Conservation (phyloP, 257 asterid genomes). For the Parsonsia alboflavescens region DNA sequence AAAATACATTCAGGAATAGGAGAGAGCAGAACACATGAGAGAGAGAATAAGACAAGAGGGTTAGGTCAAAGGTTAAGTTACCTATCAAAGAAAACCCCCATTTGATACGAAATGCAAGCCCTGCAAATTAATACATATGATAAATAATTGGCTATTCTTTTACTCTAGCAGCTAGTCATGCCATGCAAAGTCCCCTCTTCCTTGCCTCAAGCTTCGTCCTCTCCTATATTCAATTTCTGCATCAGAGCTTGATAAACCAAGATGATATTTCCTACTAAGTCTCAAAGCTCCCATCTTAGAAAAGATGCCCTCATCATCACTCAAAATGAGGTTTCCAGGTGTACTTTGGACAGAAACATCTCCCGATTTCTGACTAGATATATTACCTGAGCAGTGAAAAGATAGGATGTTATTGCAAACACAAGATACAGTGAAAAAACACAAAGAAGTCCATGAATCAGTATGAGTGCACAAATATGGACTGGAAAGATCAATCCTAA, state of each 20-base stretch:
- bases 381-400: constrained; percentile 40
- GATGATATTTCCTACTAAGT: constrained; percentile 48
- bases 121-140: constrained; percentile 28
- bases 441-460: neutral
- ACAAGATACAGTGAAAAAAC: neutral
- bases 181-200: constrained; percentile 39
- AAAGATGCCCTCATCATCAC: constrained; percentile 64
- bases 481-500: neutral
- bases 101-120: constrained; percentile 19
- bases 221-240: constrained; percentile 90
- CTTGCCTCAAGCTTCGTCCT: constrained; percentile 78
- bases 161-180: constrained; percentile 21
- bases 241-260: constrained; percentile 76
- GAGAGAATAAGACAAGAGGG: neutral
- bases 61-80: constrained; percentile 9
- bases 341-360: constrained; percentile 34
- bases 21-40: constrained; percentile 2
- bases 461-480: neutral
- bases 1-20: neutral
- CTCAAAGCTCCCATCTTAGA: constrained; percentile 51
- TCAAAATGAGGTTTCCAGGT: constrained; percentile 36
- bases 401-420: constrained; percentile 1
- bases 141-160: constrained; percentile 2
- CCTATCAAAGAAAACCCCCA: constrained; percentile 13
- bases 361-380: constrained; percentile 37